A percentile compares a stretch with the other conserved stretches of the same genome.
Evolutionary conservation across 163 green algal species (phyloP).

Genomic region (Coccomyxa subellipsoidea): DNA sequence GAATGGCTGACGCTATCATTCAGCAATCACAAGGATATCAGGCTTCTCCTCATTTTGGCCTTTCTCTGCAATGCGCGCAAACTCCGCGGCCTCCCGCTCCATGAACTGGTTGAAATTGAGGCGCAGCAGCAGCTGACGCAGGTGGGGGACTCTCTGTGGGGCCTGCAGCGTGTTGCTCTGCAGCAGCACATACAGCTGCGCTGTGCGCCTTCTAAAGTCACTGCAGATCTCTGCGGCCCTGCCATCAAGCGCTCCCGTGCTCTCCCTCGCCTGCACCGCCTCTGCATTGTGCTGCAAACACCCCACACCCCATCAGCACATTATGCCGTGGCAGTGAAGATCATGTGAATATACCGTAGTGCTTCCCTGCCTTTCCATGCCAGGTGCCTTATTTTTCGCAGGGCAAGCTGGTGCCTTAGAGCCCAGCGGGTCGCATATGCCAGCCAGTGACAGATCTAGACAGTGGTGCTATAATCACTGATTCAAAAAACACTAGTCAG

Average conservation of each 20-base stretch:
- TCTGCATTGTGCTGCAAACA: background rate
- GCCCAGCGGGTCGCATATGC: background rate
- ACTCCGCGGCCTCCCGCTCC: background rate
- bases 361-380: background rate
- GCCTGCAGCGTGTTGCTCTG: conserved; percentile 39
- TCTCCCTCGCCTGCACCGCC: background rate
- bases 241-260: background rate
- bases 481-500: background rate
- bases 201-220: conserved; percentile 24
- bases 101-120: conserved; percentile 12
- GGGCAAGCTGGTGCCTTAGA: background rate
- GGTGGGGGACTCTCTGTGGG: conserved; percentile 48
- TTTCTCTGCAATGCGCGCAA: background rate
- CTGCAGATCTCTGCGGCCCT: background rate
- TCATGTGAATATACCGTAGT: background rate
- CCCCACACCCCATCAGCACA: background rate
- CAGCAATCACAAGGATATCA: background rate
- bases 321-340: background rate
- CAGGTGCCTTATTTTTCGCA: background rate
- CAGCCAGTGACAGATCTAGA: background rate
- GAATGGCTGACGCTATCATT: too few species aligned
- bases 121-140: conserved; percentile 41
- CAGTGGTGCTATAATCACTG: too few species aligned
- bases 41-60: background rate
- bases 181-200: conserved; percentile 45